These are phyloP conservation scores for Petunia secreta DNA, from an alignment of 257 asterid genomes.

Conservation along the genomic window DNA sequence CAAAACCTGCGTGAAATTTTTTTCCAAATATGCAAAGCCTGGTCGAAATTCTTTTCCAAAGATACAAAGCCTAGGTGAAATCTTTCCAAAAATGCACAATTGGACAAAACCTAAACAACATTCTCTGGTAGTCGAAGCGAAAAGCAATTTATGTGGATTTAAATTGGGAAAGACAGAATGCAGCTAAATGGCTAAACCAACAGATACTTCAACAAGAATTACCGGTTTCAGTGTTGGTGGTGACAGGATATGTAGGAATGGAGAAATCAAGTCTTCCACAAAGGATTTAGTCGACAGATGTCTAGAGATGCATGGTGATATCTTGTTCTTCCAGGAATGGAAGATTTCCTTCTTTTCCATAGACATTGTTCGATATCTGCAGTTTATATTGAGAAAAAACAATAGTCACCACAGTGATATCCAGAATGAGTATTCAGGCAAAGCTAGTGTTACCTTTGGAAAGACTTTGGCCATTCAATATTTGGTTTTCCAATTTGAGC, in stretches of 20 bases:
- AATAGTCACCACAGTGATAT: constrained; percentile 21
- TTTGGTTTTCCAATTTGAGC: constrained; percentile 80
- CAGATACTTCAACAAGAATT: constrained; percentile 35
- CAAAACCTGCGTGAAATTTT: neutral
- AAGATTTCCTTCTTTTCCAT: constrained; percentile 80
- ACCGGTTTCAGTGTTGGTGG: constrained; percentile 93
- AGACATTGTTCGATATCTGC: constrained; percentile 63
- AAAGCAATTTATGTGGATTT: neutral
- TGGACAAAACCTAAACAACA: constrained; percentile 10
- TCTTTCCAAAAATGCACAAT: constrained; percentile 3
- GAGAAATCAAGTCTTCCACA: constrained; percentile 81
- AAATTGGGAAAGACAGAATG: constrained; percentile 27
- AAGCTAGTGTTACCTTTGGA: constrained; percentile 62
- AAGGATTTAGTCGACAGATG: constrained; percentile 81
- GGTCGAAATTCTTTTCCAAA: constrained; percentile 1
- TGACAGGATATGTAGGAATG: constrained; percentile 78
- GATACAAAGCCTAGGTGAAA: neutral
- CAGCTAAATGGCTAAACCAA: constrained; percentile 4
- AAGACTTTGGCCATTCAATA: constrained; percentile 96
- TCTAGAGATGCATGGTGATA: constrained; percentile 80
- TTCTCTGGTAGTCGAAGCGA: neutral
- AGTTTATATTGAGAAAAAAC: constrained; percentile 32
- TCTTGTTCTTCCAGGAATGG: constrained; percentile 72
- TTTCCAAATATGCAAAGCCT: constrained; percentile 2
- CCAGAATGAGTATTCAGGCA: constrained; percentile 2